phyloP scores from a whole-genome alignment of 2,329 filamentous ascomycete genomes.

The Aspergillus intermedius region DNA sequence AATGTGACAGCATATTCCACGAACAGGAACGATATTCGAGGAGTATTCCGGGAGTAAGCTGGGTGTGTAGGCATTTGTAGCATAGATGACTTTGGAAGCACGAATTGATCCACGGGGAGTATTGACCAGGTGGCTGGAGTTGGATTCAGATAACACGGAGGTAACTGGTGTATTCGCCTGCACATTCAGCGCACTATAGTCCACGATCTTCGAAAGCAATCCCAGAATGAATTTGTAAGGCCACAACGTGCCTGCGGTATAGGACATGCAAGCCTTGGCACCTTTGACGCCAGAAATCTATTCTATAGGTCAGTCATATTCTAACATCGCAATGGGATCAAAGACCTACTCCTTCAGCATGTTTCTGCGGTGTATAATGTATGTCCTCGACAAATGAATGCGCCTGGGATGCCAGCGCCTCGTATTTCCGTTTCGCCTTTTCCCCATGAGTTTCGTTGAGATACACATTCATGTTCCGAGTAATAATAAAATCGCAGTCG shows the following conservation, averaged over 20 bases:
- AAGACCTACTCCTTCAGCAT: constrained; percentile 24
- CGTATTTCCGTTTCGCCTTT: constrained; percentile 21
- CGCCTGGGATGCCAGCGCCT: constrained; percentile 23
- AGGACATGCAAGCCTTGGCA: constrained; percentile 32
- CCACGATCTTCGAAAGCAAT: constrained; percentile 56
- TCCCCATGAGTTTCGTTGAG: constrained; percentile 29
- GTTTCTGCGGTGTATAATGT: constrained; percentile 17
- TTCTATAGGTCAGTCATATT: neutral
- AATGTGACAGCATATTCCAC: constrained; percentile 49
- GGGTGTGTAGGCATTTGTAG: constrained; percentile 80
- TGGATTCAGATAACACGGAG: constrained; percentile 18
- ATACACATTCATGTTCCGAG: constrained; percentile 38
- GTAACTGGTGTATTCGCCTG: constrained; percentile 48
- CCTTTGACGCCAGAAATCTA: constrained; percentile 36
- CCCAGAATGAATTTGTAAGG: constrained; percentile 78
- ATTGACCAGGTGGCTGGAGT: constrained; percentile 52
- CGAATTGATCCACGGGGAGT: constrained; percentile 56
- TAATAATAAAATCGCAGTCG: constrained; percentile 41
- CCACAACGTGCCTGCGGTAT: constrained; percentile 33
- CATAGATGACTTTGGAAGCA: constrained; percentile 63
- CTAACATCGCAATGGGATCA: neutral
- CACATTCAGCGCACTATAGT: constrained; percentile 43
- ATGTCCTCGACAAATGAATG: constrained; percentile 26
- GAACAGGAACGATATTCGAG: constrained; percentile 68
- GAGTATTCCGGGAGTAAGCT: constrained; percentile 64